These are phyloP conservation scores for Rubroshorea leprosula DNA, from an alignment of 345 rosid genomes.

Conservation along the genomic window DNA sequence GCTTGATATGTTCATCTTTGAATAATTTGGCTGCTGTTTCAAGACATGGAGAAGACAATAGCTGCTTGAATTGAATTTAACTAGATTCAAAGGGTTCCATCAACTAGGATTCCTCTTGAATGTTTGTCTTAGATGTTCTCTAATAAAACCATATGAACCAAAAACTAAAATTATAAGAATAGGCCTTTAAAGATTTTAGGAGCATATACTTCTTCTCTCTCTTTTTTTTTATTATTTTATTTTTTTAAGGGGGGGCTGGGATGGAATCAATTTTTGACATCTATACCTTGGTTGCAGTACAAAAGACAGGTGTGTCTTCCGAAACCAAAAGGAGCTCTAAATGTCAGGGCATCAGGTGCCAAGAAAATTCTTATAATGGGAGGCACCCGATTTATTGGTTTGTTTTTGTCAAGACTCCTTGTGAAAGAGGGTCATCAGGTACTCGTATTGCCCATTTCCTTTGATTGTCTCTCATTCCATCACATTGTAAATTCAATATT, in stretches of 20 bases:
- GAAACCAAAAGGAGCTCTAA: constrained; percentile 64
- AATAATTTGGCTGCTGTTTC: not conserved
- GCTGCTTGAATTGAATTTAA: not conserved
- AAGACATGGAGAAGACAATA: not conserved
- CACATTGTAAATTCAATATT: not conserved
- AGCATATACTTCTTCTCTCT: not conserved
- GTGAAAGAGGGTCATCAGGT: constrained; percentile 95
- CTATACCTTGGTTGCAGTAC: constrained; percentile 43
- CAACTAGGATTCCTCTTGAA: no score
- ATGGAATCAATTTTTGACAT: constrained; percentile 6
- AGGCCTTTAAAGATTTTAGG: no score
- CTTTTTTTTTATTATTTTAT: not conserved
- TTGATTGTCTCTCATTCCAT: not conserved
- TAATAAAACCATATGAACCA: no score
- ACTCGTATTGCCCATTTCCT: not conserved
- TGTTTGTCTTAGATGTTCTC: no score
- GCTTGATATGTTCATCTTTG: no score
- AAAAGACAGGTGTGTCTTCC: constrained; percentile 59
- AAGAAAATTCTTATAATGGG: constrained; percentile 97
- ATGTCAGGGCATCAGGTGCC: constrained; percentile 64
- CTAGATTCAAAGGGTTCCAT: no score
- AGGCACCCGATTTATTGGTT: constrained; percentile 86
- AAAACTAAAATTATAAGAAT: no score
- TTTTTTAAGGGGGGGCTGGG: no score
- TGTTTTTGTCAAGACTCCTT: constrained; percentile 85